A percentile compares a stretch with the other conserved stretches of the same genome.
Conservation (phyloP, 371 early-diverging fungal genomes). For the Mortierella polycephala region DNA sequence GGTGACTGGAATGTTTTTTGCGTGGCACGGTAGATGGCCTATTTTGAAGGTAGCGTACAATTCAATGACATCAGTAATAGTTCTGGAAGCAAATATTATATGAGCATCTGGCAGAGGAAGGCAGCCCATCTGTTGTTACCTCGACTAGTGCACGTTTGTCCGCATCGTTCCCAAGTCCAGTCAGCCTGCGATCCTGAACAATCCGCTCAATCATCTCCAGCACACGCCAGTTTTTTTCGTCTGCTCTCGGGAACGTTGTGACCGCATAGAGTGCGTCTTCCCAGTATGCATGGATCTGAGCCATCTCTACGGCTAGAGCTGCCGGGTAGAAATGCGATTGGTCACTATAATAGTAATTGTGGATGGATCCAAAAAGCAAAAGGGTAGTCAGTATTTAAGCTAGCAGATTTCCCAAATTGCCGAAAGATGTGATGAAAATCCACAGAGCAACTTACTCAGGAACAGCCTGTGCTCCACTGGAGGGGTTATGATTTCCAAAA, state of each 20-base stretch:
- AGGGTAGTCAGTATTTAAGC: no score
- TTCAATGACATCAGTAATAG: neutral
- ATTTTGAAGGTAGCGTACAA: neutral
- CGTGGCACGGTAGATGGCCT: slow-evolving; percentile 73
- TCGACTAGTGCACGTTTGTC: slow-evolving; percentile 57
- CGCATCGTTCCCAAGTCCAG: slow-evolving; percentile 57
- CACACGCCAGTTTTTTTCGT: slow-evolving; percentile 66
- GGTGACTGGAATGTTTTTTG: slow-evolving; percentile 81
- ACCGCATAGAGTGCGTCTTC: slow-evolving; percentile 67
- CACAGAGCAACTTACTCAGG: slow-evolving; percentile 36
- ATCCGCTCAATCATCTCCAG: slow-evolving; percentile 74
- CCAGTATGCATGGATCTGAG: slow-evolving; percentile 69
- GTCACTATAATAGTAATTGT: neutral
- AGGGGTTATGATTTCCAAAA: slow-evolving; percentile 53
- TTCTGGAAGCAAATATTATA: no score
- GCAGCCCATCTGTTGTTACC: neutral
- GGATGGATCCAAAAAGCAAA: neutral
- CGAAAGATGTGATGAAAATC: neutral
- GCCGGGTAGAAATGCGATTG: slow-evolving; percentile 29
- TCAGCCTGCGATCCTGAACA: slow-evolving; percentile 66
- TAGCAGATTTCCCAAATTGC: no score
- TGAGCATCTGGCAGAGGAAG: no score
- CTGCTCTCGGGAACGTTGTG: slow-evolving; percentile 71
- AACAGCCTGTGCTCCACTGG: slow-evolving; percentile 53
- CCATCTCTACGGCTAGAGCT: slow-evolving; percentile 62